These are phyloP conservation scores for Glutinoglossum americanum DNA, from an alignment of 495 filamentous ascomycete genomes.

Conservation along the genomic window DNA sequence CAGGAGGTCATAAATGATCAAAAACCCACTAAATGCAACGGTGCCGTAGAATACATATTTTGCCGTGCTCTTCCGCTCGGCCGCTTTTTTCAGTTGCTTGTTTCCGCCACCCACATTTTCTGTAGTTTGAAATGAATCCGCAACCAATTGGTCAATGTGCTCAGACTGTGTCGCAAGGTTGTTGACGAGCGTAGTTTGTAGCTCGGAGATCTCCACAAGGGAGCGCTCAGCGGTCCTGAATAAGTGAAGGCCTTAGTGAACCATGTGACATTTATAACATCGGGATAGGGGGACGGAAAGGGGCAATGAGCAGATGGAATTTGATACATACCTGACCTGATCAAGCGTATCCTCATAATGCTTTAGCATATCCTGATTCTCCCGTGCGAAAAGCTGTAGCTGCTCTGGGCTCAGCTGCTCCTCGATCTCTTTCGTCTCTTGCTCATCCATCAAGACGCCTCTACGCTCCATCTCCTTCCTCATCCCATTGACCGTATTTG, in stretches of 20 bases:
- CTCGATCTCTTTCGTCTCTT: slow-evolving; percentile 28
- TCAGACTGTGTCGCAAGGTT: slow-evolving; percentile 72
- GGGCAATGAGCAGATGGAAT: background rate
- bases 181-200: slow-evolving; percentile 69
- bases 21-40: slow-evolving; percentile 52
- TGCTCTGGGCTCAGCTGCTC: slow-evolving; percentile 58
- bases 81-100: slow-evolving; percentile 71
- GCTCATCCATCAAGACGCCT: slow-evolving; percentile 11
- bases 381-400: slow-evolving; percentile 76
- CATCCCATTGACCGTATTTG: background rate
- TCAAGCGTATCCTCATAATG: slow-evolving; percentile 81
- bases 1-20: slow-evolving; percentile 86
- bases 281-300: background rate
- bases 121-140: slow-evolving; percentile 55
- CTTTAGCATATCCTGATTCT: slow-evolving; percentile 79
- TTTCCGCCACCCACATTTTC: slow-evolving; percentile 83
- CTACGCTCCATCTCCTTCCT: slow-evolving; percentile 3
- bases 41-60: slow-evolving; percentile 78
- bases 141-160: slow-evolving; percentile 71
- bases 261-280: background rate
- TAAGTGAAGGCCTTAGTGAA: background rate
- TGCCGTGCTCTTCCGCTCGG: slow-evolving; percentile 60
- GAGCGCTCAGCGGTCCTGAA: slow-evolving; percentile 71
- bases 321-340: slow-evolving; percentile 58
- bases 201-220: slow-evolving; percentile 74